Base-by-base conservation (phyloP, 2,329 filamentous ascomycete genomes). In the Alternaria postmessia region DNA sequence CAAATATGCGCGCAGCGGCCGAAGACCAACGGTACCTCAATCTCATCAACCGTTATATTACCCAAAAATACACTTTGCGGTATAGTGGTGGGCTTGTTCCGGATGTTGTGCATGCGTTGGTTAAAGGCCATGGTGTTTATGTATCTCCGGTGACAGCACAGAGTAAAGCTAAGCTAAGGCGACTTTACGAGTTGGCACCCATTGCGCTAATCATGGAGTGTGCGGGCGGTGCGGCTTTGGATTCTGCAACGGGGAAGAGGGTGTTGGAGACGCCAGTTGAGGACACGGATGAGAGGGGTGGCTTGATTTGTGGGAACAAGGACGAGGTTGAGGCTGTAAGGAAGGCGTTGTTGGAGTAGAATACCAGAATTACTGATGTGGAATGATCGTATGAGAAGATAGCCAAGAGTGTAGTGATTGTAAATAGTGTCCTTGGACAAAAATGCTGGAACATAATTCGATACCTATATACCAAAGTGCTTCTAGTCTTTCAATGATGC, bases 61-160 rank as follows among this genome's bases (percentile, higher is more conserved):
- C 62, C n/a, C 71, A 83, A 41, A 81, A 81, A 66, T 89, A 88
- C 70, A 88, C 87, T 1, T 78, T 89, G 38, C 79, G 87, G 3
- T 89, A 89, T 66, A 83, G 82, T 18, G 87, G 87, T 0, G 87
- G 87, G 0, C 73, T 89, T 4, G 87, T 89, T 3, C 87, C 87
- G 0, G 87, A 89, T 56, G 76, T 89, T 0, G 83, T 85, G 12
- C 87, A 89, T 59, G 81, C 83, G 4, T 75, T 89, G 7, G 82
- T 85, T 60, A 89, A 89, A 73, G 86, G 86, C 0, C 86, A 89
- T 54, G 87, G 87, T 1, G 72, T 89, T 1, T 89, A 89, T 66
- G 69, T 88, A 2, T 86, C 83, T 1, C 87, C 87, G 0, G 86
- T 87, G 5, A 85, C 85, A 1, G 69, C 63, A 0, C 70, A 70